Base-by-base conservation (phyloP, 371 early-diverging fungal species). In the Mucor mucedo region DNA sequence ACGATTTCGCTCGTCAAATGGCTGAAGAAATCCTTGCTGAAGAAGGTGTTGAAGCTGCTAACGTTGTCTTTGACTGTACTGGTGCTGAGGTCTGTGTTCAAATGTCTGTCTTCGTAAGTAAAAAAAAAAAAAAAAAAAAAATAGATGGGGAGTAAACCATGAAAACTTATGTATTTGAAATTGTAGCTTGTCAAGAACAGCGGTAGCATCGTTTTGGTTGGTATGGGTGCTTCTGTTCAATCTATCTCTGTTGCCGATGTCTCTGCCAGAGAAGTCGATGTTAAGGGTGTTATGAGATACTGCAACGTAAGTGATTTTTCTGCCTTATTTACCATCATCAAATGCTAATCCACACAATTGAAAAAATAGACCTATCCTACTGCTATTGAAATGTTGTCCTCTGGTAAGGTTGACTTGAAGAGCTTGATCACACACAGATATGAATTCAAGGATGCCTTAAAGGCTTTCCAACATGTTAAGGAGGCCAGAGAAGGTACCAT, bases 51-150 rank as follows among this genome's bases (percentile, higher is more conserved):
- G 60, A 75, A 33, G 63, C 75, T 28, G 68, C 68, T 47, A 75
- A 82, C 60, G 75, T 76, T 16, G 80, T 82, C 0, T 77, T 84
- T 60, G 84, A 84, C 50, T 80, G 80, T 64, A 75, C 77, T 27
- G 84, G 84, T 41, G 84, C 77, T 28, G 84, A 84, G 54, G 76
- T 80, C 9, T 82, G 80, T 63, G 82, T 80, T 21, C 82, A 82
- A 52, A 84, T 75, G 72, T 72, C 82, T 28, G 63, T 84, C 29
- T 70, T 49, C 48, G 70, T 70, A 65, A 70, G 66, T 69, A 35
- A 35, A 4, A 35, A 35, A 35, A 35, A 35, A 35, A 35, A 35
- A 35, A 35, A 35, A 7, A 35, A 8, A 1, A 0, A 35, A 35
- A 35, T 35, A 35, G 21, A 21, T 21, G 21, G 21, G 21, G 21